Evolutionary conservation across 2,329 filamentous ascomycete species (phyloP).

Genomic region (Coniochaeta sp.): DNA sequence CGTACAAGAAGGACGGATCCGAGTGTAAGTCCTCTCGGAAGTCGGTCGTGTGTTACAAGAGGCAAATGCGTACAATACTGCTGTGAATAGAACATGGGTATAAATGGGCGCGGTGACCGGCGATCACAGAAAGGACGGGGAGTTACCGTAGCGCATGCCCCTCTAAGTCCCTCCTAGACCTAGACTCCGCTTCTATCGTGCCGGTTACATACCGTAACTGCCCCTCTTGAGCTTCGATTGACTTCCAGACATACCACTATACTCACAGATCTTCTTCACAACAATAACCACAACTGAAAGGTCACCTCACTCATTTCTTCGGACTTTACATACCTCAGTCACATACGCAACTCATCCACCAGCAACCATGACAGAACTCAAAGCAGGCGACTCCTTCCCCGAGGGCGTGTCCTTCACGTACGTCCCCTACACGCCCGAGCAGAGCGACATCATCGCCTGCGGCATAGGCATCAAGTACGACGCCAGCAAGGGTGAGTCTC

Average conservation of each 20-base stretch:
- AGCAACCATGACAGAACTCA: slow-evolving; percentile 43
- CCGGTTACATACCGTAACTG: neutral
- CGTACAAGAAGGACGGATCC: neutral
- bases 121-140: neutral
- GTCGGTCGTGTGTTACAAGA: neutral
- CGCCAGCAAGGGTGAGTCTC: slow-evolving; percentile 61
- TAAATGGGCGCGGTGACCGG: neutral
- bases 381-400: slow-evolving; percentile 79
- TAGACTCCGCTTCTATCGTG: neutral
- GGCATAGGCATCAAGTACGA: slow-evolving; percentile 73
- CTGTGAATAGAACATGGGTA: no score
- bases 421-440: slow-evolving; percentile 68
- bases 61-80: no score
- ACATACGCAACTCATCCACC: neutral
- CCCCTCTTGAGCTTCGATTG: slow-evolving; percentile 2
- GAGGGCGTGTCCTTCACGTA: slow-evolving; percentile 76
- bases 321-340: no score
- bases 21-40: neutral
- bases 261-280: neutral
- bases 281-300: neutral
- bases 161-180: neutral
- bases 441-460: slow-evolving; percentile 63
- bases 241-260: neutral
- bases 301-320: no score
- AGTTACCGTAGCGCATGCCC: neutral